Evolutionary conservation across 73 alveolate genomes (phyloP), one percentile per base, ranked within the genome.

Genomic region (Paraurostyla sp.): DNA sequence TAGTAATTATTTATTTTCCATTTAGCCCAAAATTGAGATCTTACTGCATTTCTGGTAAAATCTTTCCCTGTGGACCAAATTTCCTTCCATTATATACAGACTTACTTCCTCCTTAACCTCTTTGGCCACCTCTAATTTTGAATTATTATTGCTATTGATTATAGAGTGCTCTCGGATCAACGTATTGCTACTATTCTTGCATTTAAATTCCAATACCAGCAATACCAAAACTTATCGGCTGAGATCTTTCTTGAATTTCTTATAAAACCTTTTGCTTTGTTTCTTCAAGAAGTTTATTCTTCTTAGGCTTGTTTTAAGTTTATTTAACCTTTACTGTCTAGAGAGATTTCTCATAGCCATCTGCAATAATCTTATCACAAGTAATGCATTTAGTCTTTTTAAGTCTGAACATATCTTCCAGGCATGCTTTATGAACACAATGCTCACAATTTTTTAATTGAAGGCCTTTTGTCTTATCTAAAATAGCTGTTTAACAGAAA

Each of bases 351-450:
- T 57, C 76, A 51, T 9, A 81, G 42, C 71, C 82, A 25, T 81
- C 80, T 29, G 68, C 56, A 29, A 75, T 75, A 6, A 58, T 71
- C 20, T 81, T 59, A 7, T 57, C 15, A 35, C 91, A 81, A 15
- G 23, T 2, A 15, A n/a, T 23, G 41, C 91, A 81, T 45, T 81
- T n/a, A 23, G 33, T 81, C 27, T 81, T 81, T 51, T 59, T 81
- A 15, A 48, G 33, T 56, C 68, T 57, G 54, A 81, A 81, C 50
- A 59, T n/a, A 59, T 57, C 91, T 63, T 81, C 91, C 7, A 81
- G 56, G 52, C 91, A 81, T 4, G 9, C 20, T 36, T 81, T 81
- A 43, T 81, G 91, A 16, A 81, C 41, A 29, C 3, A 29, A 59
- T 81, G 91, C 0, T 57, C 48, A 41, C 91, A 81, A 27, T 49